Evolutionary conservation across 768 basidiomycete genomes (phyloP), one percentile per base, ranked within the genome.

Genomic region (Trametes punicea): DNA sequence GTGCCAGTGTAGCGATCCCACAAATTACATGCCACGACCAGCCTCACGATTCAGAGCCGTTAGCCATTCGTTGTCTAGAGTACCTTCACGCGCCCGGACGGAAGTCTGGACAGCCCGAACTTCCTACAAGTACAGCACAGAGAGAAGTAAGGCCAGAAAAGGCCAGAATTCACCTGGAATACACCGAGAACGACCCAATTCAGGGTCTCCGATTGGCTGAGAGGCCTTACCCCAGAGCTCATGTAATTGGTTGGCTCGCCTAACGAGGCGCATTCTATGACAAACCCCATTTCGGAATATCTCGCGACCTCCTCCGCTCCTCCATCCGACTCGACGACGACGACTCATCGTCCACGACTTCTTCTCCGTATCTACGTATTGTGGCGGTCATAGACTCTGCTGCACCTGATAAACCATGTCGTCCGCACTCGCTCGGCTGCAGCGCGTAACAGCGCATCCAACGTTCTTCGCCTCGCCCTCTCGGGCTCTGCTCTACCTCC

Each of bases 401-500:
- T 18, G 36, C 36, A 18, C 15, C 30, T 18, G 18, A 18, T 44
- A 6, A 30, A 45, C 4, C 46, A 60, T 60, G 50, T 38, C 55
- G 10, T 44, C 59, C 7, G 33, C 51, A 52, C 55, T 60, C 20
- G 51, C 51, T 23, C 59, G 59, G 18, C 23, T 60, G 15, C 59
- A 60, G 5, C 58, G 58, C 25, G 58, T 53, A 13, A 50, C 54
- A 33, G 44, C 58, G 26, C 53, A 49, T 18, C 21, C 48, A 7
- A n/a, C 60, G 11, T 57, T 52, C 39, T 55, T 36, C 51, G 21
- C 45, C 21, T 20, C 51, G 13, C 20, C 56, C 5, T 33, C 52
- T 15, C 56, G 56, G 27, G 52, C 48, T 21, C 42, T 58, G 11
- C 49, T 57, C 69, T 27, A 70, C 71, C 55, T 72, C 68, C 36